A percentile compares a stretch with the other conserved stretches of the same genome.
Conservation (phyloP, 495 filamentous ascomycete genomes). For the Lepraria neglecta region DNA sequence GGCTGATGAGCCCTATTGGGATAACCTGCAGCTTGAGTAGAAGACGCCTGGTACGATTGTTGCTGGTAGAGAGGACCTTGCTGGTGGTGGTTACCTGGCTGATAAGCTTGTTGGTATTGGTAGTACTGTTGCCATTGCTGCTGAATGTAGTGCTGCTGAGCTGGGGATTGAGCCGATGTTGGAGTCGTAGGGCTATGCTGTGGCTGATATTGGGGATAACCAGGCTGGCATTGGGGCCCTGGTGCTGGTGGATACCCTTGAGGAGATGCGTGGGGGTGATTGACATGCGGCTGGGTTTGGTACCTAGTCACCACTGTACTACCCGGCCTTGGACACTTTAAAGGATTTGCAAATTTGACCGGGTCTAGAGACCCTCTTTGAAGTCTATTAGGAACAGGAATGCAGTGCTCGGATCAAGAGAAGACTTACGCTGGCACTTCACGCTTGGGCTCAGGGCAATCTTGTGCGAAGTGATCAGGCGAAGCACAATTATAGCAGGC, state of each 20-base stretch:
- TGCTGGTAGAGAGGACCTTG: conserved; percentile 25
- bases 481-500: conserved; percentile 44
- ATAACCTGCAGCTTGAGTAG: conserved; percentile 32
- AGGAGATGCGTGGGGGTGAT: conserved; percentile 10
- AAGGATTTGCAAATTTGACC: conserved; percentile 13
- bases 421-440: conserved; percentile 54
- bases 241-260: conserved; percentile 22
- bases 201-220: conserved; percentile 27
- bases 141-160: conserved; percentile 25
- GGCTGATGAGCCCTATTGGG: conserved; percentile 8
- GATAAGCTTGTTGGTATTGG: conserved; percentile 23
- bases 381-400: conserved; percentile 5
- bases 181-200: conserved; percentile 26
- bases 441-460: conserved; percentile 43
- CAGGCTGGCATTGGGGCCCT: conserved; percentile 23
- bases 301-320: conserved; percentile 39
- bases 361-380: conserved; percentile 22
- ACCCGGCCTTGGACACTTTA: conserved; percentile 23
- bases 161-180: conserved; percentile 23
- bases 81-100: conserved; percentile 30
- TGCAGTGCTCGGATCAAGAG: conserved; percentile 2
- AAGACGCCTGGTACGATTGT: conserved; percentile 41
- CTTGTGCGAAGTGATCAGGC: conserved; percentile 38
- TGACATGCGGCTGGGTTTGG: conserved; percentile 29
- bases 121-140: conserved; percentile 23